These are phyloP conservation scores for Xylaria intraflava DNA, from an alignment of 495 filamentous ascomycete genomes.

Conservation along the genomic window DNA sequence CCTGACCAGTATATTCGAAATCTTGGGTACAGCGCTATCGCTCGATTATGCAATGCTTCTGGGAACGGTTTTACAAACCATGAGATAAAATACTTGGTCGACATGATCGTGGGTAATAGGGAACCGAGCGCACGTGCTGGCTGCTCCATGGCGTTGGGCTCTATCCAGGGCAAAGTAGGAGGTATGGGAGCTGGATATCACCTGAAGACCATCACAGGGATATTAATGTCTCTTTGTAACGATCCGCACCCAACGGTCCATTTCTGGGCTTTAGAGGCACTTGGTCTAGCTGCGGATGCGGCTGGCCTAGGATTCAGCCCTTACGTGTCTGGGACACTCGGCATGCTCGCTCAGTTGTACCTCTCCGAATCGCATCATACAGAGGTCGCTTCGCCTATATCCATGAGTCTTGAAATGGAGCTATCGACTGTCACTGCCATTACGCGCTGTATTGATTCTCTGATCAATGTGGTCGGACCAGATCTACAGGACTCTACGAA, in stretches of 20 bases:
- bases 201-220: slow-evolving; percentile 88
- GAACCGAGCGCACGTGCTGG: slow-evolving; percentile 91
- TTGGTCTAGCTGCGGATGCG: slow-evolving; percentile 84
- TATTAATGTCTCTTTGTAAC: slow-evolving; percentile 90
- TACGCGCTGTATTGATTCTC: slow-evolving; percentile 81
- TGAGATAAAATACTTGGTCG: slow-evolving; percentile 86
- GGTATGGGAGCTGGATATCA: slow-evolving; percentile 98
- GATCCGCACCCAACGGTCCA: slow-evolving; percentile 96
- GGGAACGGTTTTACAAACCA: slow-evolving; percentile 83
- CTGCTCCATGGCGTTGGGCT: slow-evolving; percentile 87
- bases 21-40: slow-evolving; percentile 81
- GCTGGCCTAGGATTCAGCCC: slow-evolving; percentile 86
- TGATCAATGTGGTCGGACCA: slow-evolving; percentile 92
- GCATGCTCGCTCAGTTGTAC: slow-evolving; percentile 89
- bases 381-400: slow-evolving; percentile 67
- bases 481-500: slow-evolving; percentile 93
- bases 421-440: slow-evolving; percentile 74
- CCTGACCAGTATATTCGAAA: slow-evolving; percentile 78
- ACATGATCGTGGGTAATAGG: slow-evolving; percentile 85
- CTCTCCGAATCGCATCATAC: slow-evolving; percentile 84
- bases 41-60: slow-evolving; percentile 78
- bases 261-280: slow-evolving; percentile 86
- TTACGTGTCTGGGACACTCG: slow-evolving; percentile 82
- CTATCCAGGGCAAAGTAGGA: slow-evolving; percentile 89
- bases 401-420: slow-evolving; percentile 83